phyloP scores from a whole-genome alignment of 164 flowering plant genomes.

The Magnolia officinalis region DNA sequence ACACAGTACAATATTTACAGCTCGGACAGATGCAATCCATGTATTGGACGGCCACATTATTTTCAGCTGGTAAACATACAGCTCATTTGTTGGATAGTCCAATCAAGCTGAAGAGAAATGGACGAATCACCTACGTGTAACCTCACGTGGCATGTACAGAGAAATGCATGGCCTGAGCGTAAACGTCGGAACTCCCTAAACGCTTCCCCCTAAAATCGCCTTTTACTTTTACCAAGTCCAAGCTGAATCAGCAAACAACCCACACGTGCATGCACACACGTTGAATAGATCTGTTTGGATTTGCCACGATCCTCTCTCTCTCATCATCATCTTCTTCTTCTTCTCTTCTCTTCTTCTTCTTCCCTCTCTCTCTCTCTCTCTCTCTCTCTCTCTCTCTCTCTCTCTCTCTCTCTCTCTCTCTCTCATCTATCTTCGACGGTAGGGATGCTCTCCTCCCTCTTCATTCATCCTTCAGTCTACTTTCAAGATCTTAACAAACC shows the following conservation, averaged over 20 bases:
- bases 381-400: no score
- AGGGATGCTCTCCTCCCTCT: not conserved
- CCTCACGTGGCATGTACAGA: no score
- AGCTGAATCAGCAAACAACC: not conserved
- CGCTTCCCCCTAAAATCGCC: not conserved
- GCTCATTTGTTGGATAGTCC: no score
- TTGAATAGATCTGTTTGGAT: not conserved
- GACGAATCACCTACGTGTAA: no score
- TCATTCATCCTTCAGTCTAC: not conserved
- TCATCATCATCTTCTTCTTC: not conserved
- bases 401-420: not conserved
- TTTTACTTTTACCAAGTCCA: not conserved
- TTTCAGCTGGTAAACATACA: no score
- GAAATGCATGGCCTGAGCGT: not conserved
- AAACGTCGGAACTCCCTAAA: not conserved
- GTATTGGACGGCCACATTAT: no score
- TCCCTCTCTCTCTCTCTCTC: not conserved
- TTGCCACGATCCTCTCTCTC: not conserved
- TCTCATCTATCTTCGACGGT: not conserved
- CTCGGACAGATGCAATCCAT: no score
- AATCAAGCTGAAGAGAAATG: no score
- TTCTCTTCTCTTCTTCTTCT: no score
- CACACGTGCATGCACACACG: not conserved
- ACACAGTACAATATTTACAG: no score
- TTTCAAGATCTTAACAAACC: no score